Base-by-base conservation (phyloP, 371 early-diverging fungal species). In the Umbelopsis sp. region DNA sequence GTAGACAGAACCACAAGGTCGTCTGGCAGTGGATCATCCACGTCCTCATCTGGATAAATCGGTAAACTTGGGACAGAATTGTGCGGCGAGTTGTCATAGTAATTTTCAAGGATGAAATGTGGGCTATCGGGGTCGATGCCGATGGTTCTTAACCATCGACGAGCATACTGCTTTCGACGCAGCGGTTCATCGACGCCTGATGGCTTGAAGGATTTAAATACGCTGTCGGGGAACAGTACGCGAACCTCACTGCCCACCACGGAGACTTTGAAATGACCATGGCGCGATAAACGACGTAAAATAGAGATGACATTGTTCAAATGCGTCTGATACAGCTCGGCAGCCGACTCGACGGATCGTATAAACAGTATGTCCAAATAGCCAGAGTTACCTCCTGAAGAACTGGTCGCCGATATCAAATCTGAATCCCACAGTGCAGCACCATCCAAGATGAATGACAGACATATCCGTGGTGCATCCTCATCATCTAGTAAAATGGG, bases 101-200 rank as follows among this genome's bases (percentile, higher is more conserved):
- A 64, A 20, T 44, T 53, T n/a, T 73, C 69, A 11, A 76, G 44
- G 4, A 57, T 63, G 32, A 76, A 67, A 25, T 65, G 44, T 11
- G 69, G 65, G 50, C 66, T 73, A n/a, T 73, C 68, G 0, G 73
- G 73, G 48, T 76, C 76, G 65, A 76, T 67, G 10, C 73, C 73
- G 38, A 76, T 65, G 22, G 65, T 45, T 24, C 45, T 20, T 24
- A 76, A 48, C 76, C 73, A 73, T 14, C 52, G 71, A 16, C 66
- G 69, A 5, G 63, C 69, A 1, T 51, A 44, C 44, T 66, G 63
- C 6, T 50, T 63, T 7, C 63, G 65, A 44, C 63, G 67, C 8
- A 67, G 18, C 14, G 57, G 57, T 35, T 25, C 66, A 32, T 51
- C 48, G 9, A 46, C 37, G 20, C 48, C 66, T 24, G 65, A 24